Percentiles rank a stretch among this genome's conserved stretches.
Evolutionary conservation across 116 monocot species (phyloP).

Genomic region (Zostera marina): DNA sequence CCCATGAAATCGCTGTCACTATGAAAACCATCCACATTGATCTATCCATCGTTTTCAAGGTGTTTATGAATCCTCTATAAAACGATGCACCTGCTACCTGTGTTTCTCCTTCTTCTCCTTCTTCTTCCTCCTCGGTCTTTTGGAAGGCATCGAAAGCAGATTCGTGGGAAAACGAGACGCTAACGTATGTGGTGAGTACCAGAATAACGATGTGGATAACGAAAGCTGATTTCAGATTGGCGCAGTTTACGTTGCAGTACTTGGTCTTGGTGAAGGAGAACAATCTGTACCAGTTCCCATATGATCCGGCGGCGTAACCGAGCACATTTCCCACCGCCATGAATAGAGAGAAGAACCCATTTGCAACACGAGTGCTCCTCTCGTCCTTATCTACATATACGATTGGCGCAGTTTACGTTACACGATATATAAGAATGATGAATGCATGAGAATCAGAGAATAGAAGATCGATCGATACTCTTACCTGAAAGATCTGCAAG

Average conservation of each 20-base stretch:
- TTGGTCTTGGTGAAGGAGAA: constrained; percentile 66
- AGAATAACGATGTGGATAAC: constrained; percentile 64
- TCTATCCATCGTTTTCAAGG: constrained; percentile 38
- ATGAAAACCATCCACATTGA: constrained; percentile 69
- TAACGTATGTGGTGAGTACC: constrained; percentile 41
- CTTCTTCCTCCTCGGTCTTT: too few relatives aligned
- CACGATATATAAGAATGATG: too few relatives aligned
- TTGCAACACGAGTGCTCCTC: constrained; percentile 9
- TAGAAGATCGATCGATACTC: too few relatives aligned
- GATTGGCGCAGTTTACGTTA: too few relatives aligned
- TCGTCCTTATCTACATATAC: neutral
- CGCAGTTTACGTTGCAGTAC: constrained; percentile 56
- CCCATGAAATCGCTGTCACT: constrained; percentile 61
- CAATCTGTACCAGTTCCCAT: constrained; percentile 53
- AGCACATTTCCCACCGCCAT: constrained; percentile 84
- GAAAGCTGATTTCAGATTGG: constrained; percentile 90
- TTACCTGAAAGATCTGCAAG: constrained; percentile 82
- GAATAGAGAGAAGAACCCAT: constrained; percentile 82
- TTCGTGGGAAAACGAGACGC: constrained; percentile 43
- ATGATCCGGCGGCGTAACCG: constrained; percentile 81
- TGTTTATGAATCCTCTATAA: constrained; percentile 52
- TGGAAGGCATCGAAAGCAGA: constrained; percentile 26
- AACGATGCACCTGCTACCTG: constrained; percentile 28
- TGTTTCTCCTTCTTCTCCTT: too few relatives aligned
- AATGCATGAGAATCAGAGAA: too few relatives aligned